Base-by-base conservation (phyloP, 2,329 filamentous ascomycete species). In the Nectriaceae sp. region DNA sequence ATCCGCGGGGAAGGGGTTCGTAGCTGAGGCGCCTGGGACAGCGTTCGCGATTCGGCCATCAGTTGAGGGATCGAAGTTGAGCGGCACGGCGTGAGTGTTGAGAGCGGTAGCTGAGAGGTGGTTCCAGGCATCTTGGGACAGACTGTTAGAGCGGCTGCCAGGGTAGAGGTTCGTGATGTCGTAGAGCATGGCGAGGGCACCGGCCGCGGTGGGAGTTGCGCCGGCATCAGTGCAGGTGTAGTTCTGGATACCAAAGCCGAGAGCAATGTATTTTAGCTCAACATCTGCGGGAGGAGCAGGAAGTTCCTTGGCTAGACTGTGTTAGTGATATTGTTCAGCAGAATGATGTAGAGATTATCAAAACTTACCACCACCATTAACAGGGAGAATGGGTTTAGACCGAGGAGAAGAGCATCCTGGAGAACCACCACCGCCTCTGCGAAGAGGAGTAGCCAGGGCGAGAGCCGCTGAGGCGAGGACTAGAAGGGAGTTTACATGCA, bases 171-270 rank as follows among this genome's bases (percentile, higher is more conserved):
- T 24, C 11, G 75, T 77, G 55, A 77, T 70, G 59, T 85, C 81
- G 75, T 82, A 84, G 50, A 85, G 76, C 45, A 79, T 76, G 52
- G 83, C 83, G 20, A 84, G 70, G 40, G 83, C 83, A 39, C 83
- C 82, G 18, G 69, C 65, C n/a, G 75, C 66, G 5, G 59, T 59
- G 22, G 75, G 70, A 0, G 59, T 55, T 10, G 68, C 65, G 15
- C 64, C 65, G 2, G 65, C 64, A 3, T 61, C 50, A n/a, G 56
- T 54, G 68, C 84, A 88, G 31, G 80, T 84, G 73, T 88, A 88
- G 76, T 88, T 88, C 62, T 88, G 84, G 59, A 84, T 79, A 48
- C 84, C 84, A 57, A 84, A 78, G 56, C 84, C 84, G 36, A 88
- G 69, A 47, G 75, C 76, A 53, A 88, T 78, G 70, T 77, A 70